Evolutionary conservation across 2,329 filamentous ascomycete species (phyloP).

Genomic region (Verticillium albo-atrum): DNA sequence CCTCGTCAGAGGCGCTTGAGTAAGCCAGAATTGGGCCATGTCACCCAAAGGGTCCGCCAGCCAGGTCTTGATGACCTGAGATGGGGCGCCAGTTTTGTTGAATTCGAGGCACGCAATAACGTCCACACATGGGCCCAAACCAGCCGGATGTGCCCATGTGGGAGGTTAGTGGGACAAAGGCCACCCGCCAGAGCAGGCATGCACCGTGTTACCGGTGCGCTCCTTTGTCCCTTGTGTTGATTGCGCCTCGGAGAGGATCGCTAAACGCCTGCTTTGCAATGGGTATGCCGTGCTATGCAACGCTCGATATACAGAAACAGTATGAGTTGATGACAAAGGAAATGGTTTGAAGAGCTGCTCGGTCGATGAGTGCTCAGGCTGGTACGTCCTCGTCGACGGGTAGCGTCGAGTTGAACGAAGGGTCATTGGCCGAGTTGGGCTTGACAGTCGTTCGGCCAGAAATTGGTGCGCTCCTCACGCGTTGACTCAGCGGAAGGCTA

Average conservation of each 20-base stretch:
- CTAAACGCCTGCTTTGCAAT: slow-evolving; percentile 9
- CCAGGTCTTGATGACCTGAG: neutral
- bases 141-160: no score
- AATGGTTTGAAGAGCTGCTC: slow-evolving; percentile 3
- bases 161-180: no score
- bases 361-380: slow-evolving; percentile 10
- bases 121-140: no score
- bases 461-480: slow-evolving; percentile 54
- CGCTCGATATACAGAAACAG: slow-evolving; percentile 31
- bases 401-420: slow-evolving; percentile 33
- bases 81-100: neutral
- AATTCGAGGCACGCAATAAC: neutral
- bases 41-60: neutral
- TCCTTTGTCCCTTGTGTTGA: neutral
- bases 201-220: neutral
- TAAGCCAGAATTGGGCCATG: neutral
- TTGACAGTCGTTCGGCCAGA: slow-evolving; percentile 57
- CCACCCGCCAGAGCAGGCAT: no score
- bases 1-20: neutral
- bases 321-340: slow-evolving; percentile 12
- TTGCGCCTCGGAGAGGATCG: neutral
- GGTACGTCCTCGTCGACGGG: slow-evolving; percentile 8
- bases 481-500: slow-evolving; percentile 57
- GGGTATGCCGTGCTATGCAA: slow-evolving; percentile 23
- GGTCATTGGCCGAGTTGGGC: slow-evolving; percentile 57